Base-by-base conservation (phyloP, 768 basidiomycete genomes). In the Hericium coralloides region DNA sequence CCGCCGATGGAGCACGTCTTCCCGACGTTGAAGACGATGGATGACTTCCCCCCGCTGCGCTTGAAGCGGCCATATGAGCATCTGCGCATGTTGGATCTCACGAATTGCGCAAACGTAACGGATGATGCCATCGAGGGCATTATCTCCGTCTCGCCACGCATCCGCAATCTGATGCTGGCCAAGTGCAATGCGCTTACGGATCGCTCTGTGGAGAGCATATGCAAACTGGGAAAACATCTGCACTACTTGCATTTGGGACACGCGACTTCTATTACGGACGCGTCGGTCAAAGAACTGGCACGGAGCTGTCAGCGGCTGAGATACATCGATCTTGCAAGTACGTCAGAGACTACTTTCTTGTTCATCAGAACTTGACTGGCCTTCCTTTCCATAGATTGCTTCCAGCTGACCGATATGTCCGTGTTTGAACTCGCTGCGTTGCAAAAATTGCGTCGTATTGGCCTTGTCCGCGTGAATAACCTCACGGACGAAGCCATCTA, bases 171-270 rank as follows among this genome's bases (percentile, higher is more conserved):
- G 39, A 89, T 92, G 47, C 71, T 97, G 49, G 90, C 92, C 47
- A 95, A 95, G 69, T 97, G 94, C 67, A 68, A 70, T 10, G 69
- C 80, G 47, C 74, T 97, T 64, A 92, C 92, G 7, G 92, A 95
- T 72, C 80, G 79, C 57, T 80, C 89, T 2, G 82, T 98, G 38
- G 85, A 88, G 63, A 87, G 81, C 58, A 89, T 98, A 37, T 90
- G 90, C 69, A 78, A 76, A 66, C 78, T 99, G 17, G 95, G 95
- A n/a, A 87, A 89, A 68, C 83, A 94, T 67, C 69, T 99, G 37
- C 97, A 98, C 68, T 92, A 95, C 67, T 80, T 99, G 37, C 97
- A 99, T 69, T 79, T 98, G 41, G 97, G 94, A 7, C 95, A 99
- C 73, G 89, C 92, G 7, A 76, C 76, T 62, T 85, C 84, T 63